Percentiles rank a stretch among this genome's conserved stretches.
These are phyloP conservation scores for Solanum etuberosum DNA, from an alignment of 257 asterid genomes.

Conservation along the genomic window DNA sequence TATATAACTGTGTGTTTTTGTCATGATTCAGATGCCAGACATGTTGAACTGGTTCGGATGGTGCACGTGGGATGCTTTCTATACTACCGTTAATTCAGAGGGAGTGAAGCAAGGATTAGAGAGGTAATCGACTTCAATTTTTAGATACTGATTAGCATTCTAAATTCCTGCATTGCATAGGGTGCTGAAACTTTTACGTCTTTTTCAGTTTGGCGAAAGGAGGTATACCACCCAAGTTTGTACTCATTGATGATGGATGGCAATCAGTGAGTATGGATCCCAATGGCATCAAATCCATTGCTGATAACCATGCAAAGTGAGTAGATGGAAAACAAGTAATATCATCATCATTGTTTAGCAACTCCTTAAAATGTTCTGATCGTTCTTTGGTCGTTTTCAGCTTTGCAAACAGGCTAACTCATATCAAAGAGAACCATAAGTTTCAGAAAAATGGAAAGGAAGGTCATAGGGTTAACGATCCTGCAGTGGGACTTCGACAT, in stretches of 20 bases:
- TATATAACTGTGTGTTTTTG: not conserved
- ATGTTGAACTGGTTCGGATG: slow-evolving; percentile 96
- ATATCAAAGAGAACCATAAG: slow-evolving; percentile 83
- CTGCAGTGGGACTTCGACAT: slow-evolving; percentile 60
- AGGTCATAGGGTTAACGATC: slow-evolving; percentile 59
- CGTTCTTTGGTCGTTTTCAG: slow-evolving; percentile 21
- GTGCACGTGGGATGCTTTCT: slow-evolving; percentile 99
- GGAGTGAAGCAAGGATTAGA: slow-evolving; percentile 77
- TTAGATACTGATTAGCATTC: not conserved
- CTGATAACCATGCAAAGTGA: slow-evolving; percentile 83
- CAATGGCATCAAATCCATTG: slow-evolving; percentile 27
- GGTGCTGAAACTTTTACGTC: not conserved
- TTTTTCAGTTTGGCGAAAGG: slow-evolving; percentile 59
- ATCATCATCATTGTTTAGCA: not conserved
- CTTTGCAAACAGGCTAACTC: slow-evolving; percentile 69
- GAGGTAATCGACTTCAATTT: slow-evolving; percentile 29
- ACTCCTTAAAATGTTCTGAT: not conserved
- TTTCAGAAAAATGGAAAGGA: slow-evolving; percentile 73
- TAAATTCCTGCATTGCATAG: not conserved
- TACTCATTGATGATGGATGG: slow-evolving; percentile 95
- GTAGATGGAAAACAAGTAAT: not conserved
- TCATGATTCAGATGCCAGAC: slow-evolving; percentile 65
- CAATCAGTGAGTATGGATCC: slow-evolving; percentile 89
- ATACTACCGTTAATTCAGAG: slow-evolving; percentile 72
- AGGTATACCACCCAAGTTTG: slow-evolving; percentile 71